These are phyloP conservation scores for Populus davidiana DNA, from an alignment of 345 rosid genomes.

Conservation along the genomic window DNA sequence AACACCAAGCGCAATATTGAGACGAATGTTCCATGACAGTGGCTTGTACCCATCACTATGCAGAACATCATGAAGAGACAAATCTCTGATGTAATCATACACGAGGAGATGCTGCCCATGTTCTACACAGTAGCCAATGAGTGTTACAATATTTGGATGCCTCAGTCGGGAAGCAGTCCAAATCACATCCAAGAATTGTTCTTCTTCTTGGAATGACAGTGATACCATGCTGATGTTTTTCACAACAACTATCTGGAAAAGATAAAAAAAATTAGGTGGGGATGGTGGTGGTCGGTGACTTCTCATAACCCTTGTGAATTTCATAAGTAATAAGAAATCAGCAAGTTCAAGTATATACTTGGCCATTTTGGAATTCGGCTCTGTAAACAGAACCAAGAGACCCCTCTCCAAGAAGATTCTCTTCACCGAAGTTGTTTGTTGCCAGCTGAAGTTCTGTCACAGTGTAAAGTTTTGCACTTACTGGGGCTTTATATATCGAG, in stretches of 20 bases:
- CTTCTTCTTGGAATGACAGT: constrained; percentile 77
- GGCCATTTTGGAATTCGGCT: constrained; percentile 72
- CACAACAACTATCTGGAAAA: constrained; percentile 61
- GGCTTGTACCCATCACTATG: constrained; percentile 58
- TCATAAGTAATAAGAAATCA: not conserved
- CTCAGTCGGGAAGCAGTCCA: constrained; percentile 57
- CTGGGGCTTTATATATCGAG: constrained; percentile 41
- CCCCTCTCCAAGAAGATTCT: constrained; percentile 72
- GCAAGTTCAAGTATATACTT: constrained; percentile 35
- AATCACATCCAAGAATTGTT: constrained; percentile 62
- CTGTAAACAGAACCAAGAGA: constrained; percentile 86
- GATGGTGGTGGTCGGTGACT: not conserved
- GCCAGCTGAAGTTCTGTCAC: constrained; percentile 73
- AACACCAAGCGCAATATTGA: constrained; percentile 69
- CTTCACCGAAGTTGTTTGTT: constrained; percentile 68
- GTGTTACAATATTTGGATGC: constrained; percentile 78
- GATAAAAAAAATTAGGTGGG: constrained; percentile 5
- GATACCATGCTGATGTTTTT: constrained; percentile 63
- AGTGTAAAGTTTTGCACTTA: constrained; percentile 49
- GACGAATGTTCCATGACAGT: constrained; percentile 73
- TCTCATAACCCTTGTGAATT: not conserved
- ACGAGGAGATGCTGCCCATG: constrained; percentile 76
- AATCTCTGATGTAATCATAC: constrained; percentile 65
- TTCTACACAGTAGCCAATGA: constrained; percentile 80
- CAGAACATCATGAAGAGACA: constrained; percentile 66